Base-by-base conservation (phyloP, 2,329 filamentous ascomycete species). In the Colletotrichum godetiae region DNA sequence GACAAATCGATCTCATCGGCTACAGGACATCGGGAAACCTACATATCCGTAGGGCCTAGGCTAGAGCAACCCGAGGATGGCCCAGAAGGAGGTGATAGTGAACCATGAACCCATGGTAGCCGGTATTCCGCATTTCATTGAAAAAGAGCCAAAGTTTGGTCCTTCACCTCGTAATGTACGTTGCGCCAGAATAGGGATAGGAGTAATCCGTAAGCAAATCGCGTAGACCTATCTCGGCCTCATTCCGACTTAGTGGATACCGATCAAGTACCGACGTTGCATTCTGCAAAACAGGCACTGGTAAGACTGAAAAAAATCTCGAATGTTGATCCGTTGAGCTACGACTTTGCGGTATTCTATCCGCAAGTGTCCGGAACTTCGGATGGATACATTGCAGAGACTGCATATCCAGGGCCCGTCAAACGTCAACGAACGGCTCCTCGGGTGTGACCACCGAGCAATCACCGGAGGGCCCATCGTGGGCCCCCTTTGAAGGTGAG, bases 231-330 rank as follows among this genome's bases (percentile, higher is more conserved):
- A 49, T 65, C 61, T 73, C 70, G 70, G 70, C 67, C 61, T 73
- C 60, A 73, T 73, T 70, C 60, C 67, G 70, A 73, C 33, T 24
- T n/a, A 22, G 70, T 70, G 67, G 70, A 37, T 61, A 69, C 37
- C 52, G 29, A 68, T n/a, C 70, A 73, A 70, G 55, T 73, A 70
- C 70, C 70, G 60, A 65, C 60, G 67, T 61, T 70, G 70, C 67
- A 65, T 73, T 33, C 35, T 60, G 46, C 27, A 29, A 49, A 22
- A 37, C 60, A 35, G 66, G 33, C 46, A 55, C 63, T 46, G 46
- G 53, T 31, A 59, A 53, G 56, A 42, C 37, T 8, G 22, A 33
- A n/a, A 4, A 37, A 33, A 37, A 22, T 59, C 42, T 22, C 8
- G 42, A 49, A 22, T 22, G 42, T 8, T 19, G 22, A 19, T 49